phyloP scores from a whole-genome alignment of 2,329 filamentous ascomycete species.

The Aspergillus piperis region DNA sequence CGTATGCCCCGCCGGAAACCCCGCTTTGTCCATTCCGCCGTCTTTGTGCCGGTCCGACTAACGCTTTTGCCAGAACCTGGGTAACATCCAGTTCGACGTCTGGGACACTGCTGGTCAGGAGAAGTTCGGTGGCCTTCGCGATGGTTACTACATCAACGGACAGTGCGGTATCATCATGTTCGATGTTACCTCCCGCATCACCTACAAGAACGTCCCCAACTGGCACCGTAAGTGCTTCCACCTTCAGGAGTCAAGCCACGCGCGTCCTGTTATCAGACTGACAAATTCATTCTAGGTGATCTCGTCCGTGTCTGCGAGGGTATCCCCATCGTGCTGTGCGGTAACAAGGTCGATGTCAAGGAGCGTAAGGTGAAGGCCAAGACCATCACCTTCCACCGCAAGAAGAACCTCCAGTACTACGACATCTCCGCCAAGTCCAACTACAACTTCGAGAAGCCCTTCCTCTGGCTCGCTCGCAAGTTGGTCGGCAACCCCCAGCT shows the following conservation, averaged over 20 bases:
- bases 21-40: slow-evolving; percentile 29
- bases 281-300: slow-evolving; percentile 64
- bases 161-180: slow-evolving; percentile 99
- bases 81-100: slow-evolving; percentile 96
- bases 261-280: slow-evolving; percentile 11
- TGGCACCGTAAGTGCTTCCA: slow-evolving; percentile 85
- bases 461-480: slow-evolving; percentile 99
- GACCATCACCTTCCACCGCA: slow-evolving; percentile 99
- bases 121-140: slow-evolving; percentile 98
- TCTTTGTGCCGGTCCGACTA: slow-evolving; percentile 26
- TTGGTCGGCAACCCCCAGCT: slow-evolving; percentile 88
- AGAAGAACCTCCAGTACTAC: slow-evolving; percentile 99
- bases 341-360: slow-evolving; percentile 99
- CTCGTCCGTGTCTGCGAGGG: slow-evolving; percentile 99
- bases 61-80: slow-evolving; percentile 69
- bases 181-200: slow-evolving; percentile 98
- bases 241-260: not conserved
- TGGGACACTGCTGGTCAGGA: slow-evolving; percentile 99
- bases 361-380: slow-evolving; percentile 99
- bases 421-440: slow-evolving; percentile 99
- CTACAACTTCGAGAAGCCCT: slow-evolving; percentile 99
- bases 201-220: slow-evolving; percentile 99
- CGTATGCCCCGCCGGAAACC: slow-evolving; percentile 63
- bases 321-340: slow-evolving; percentile 95
- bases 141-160: slow-evolving; percentile 99